Conservation (phyloP, 78 protist species). For the Dictyostelium firmibasis region DNA sequence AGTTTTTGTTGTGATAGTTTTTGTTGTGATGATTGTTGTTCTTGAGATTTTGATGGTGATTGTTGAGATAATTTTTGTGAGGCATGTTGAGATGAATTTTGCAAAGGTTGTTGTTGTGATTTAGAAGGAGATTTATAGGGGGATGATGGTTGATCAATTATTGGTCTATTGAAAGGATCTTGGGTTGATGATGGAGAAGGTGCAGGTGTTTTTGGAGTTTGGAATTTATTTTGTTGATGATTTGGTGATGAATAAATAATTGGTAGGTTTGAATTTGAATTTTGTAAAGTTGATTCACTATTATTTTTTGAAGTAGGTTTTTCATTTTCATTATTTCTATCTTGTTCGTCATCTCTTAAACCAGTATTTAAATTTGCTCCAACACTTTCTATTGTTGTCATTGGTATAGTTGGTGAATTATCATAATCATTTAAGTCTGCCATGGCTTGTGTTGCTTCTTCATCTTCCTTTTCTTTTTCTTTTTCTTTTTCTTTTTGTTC, state of each 20-base stretch:
- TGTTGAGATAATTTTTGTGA: constrained; percentile 1
- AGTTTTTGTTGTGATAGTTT: background rate
- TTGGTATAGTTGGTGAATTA: constrained; percentile 3
- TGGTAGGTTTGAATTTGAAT: background rate
- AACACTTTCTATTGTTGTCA: background rate
- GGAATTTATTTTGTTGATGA: background rate
- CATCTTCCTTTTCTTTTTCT: background rate
- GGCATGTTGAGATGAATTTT: background rate
- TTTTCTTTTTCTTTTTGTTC: background rate
- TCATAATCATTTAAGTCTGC: background rate
- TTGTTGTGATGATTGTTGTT: background rate
- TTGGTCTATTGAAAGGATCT: constrained; percentile 5
- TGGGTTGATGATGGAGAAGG: constrained; percentile 20
- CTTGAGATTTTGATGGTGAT: background rate
- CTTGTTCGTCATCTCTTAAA: background rate
- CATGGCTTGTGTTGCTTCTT: background rate
- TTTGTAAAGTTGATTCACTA: background rate
- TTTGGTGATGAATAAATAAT: background rate
- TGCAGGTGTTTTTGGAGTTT: constrained; percentile 19
- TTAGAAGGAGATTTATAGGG: constrained; percentile 25
- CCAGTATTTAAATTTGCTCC: background rate
- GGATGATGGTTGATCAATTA: background rate
- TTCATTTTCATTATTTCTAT: background rate
- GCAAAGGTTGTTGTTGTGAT: background rate
- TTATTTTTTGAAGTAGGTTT: background rate